Evolutionary conservation across 2,329 filamentous ascomycete genomes (phyloP).

Genomic region (Nothomitra cinnamomea): DNA sequence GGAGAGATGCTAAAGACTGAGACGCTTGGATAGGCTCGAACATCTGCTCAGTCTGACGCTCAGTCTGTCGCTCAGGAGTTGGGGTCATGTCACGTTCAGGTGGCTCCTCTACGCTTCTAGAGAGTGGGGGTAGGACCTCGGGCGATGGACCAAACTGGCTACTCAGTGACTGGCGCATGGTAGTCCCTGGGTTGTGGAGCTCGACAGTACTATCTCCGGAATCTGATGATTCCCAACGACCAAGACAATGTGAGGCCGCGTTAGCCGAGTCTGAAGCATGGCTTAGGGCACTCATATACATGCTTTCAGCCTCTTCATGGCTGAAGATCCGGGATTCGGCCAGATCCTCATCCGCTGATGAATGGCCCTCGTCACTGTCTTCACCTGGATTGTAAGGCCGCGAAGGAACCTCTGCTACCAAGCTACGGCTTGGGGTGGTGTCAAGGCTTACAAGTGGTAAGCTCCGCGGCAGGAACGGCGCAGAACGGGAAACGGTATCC

Average conservation of each 20-base stretch:
- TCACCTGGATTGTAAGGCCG: not conserved
- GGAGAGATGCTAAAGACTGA: not conserved
- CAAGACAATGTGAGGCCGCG: constrained; percentile 20
- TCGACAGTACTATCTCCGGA: constrained; percentile 11
- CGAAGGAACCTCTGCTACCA: not conserved
- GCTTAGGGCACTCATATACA: constrained; percentile 67
- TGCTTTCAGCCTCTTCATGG: constrained; percentile 67
- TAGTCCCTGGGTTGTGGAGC: not conserved
- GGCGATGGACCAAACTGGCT: not conserved
- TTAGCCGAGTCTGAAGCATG: constrained; percentile 17
- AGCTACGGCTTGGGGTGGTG: not conserved
- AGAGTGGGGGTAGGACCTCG: not conserved
- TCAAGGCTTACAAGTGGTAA: too few species aligned
- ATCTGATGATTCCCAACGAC: constrained; percentile 24
- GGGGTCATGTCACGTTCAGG: not conserved
- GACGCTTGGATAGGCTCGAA: not conserved
- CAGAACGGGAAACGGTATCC: not conserved
- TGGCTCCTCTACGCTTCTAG: not conserved
- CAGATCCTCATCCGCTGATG: constrained; percentile 30
- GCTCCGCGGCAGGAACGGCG: not conserved
- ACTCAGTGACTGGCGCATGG: constrained; percentile 9
- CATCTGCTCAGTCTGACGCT: not conserved
- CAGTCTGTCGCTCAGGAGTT: not conserved
- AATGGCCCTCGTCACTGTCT: constrained; percentile 11
- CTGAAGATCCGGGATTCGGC: constrained; percentile 53